These are phyloP conservation scores for Medicago ruthenica DNA, from an alignment of 306 rosid genomes.

Conservation along the genomic window DNA sequence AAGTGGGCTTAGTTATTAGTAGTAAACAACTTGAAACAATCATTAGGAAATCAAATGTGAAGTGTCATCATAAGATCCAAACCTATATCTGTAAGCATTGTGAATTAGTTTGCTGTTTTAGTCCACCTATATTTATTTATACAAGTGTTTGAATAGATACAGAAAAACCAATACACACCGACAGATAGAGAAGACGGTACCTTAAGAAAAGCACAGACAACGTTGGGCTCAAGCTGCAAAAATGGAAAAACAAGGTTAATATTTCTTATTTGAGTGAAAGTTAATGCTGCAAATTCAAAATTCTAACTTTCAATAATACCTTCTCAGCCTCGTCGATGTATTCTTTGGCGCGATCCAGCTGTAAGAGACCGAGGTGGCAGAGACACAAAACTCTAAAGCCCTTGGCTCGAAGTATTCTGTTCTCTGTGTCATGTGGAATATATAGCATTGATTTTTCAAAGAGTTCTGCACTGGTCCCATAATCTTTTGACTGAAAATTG, in stretches of 20 bases:
- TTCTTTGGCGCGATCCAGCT: constrained; percentile 88
- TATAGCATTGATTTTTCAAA: constrained; percentile 97
- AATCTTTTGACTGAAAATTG: constrained; percentile 81
- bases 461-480: constrained; percentile 82
- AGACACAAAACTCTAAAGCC: constrained; percentile 92
- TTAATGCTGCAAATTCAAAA: constrained; percentile 31
- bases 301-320: constrained; percentile 53
- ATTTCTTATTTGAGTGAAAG: constrained; percentile 30
- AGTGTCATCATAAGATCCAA: neutral
- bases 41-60: neutral
- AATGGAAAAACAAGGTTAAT: constrained; percentile 39
- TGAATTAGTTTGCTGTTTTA: constrained; percentile 9
- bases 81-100: constrained; percentile 3
- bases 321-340: constrained; percentile 89
- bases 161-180: constrained; percentile 1
- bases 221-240: constrained; percentile 90
- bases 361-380: constrained; percentile 85
- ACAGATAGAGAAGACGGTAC: constrained; percentile 45
- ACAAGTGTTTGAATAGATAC: neutral
- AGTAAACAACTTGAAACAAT: constrained; percentile 28
- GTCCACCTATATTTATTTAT: constrained; percentile 1
- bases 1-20: constrained; percentile 9
- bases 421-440: constrained; percentile 73
- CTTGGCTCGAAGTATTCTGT: constrained; percentile 76
- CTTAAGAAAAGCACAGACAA: constrained; percentile 88